A percentile compares a stretch with the other conserved stretches of the same genome.
phyloP scores from a whole-genome alignment of 2,329 filamentous ascomycete genomes.

The Colletotrichum scovillei region DNA sequence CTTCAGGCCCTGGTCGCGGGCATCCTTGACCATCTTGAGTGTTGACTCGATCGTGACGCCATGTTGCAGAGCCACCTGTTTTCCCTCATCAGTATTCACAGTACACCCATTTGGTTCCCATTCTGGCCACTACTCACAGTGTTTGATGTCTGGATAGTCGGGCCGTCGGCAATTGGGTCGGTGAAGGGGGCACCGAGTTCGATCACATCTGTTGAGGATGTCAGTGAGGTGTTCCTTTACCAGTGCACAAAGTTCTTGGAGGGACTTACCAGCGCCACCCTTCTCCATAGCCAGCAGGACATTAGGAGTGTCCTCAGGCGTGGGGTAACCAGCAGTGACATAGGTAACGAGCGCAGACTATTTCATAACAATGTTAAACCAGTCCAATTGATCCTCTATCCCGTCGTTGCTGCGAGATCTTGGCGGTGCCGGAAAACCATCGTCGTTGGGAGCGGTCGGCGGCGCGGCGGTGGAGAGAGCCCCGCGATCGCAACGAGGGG shows the following conservation, averaged over 20 bases:
- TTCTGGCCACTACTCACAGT: constrained; percentile 65
- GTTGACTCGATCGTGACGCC: constrained; percentile 85
- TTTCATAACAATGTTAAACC: constrained; percentile 20
- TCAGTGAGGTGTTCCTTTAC: neutral
- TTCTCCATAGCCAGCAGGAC: constrained; percentile 91
- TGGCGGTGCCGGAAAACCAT: neutral
- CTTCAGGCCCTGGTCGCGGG: constrained; percentile 80
- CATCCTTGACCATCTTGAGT: constrained; percentile 85
- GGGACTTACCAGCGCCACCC: constrained; percentile 82
- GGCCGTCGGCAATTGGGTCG: constrained; percentile 97
- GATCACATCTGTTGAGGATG: constrained; percentile 76
- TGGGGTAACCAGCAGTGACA: constrained; percentile 94
- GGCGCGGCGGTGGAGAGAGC: neutral
- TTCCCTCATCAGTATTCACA: neutral
- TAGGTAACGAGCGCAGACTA: constrained; percentile 92
- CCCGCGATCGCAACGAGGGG: constrained; percentile 41
- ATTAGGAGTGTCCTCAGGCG: constrained; percentile 82
- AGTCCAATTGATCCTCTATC: neutral
- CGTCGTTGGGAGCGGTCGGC: neutral
- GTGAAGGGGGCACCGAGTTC: constrained; percentile 97
- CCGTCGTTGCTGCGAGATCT: neutral
- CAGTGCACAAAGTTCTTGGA: neutral
- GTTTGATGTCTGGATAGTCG: constrained; percentile 96
- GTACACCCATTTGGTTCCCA: constrained; percentile 8
- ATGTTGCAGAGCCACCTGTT: constrained; percentile 80